Conservation (phyloP, 2,329 filamentous ascomycete species). For the Pseudophaeomoniella oleicola region DNA sequence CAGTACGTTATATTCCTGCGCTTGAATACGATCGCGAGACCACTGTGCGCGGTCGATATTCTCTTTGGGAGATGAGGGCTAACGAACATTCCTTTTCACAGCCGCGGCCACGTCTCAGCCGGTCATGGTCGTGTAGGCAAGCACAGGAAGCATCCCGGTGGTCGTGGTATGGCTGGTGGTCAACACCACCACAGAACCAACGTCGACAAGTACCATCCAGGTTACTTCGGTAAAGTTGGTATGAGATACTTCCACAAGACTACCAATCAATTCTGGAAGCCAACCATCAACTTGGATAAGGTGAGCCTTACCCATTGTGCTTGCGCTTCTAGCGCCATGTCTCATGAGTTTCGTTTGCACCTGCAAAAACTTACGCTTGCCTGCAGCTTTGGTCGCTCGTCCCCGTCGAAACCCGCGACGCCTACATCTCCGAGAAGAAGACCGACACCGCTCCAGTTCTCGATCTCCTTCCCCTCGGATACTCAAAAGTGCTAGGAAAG, state of each 20-base stretch:
- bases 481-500: conserved; percentile 98
- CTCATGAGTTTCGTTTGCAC: too few species aligned
- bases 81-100: conserved; percentile 24
- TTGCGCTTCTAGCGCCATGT: too few species aligned
- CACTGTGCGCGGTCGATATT: conserved; percentile 8
- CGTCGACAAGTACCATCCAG: conserved; percentile 80
- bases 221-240: conserved; percentile 65
- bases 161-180: conserved; percentile 86
- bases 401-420: conserved; percentile 80
- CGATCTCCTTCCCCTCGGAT: conserved; percentile 92
- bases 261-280: conserved; percentile 95
- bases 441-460: conserved; percentile 91
- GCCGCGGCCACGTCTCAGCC: conserved; percentile 95
- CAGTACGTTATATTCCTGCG: conserved; percentile 21
- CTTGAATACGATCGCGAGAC: conserved; percentile 2
- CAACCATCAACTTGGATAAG: conserved; percentile 98
- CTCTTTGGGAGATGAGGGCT: conserved; percentile 12
- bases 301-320: conserved; percentile 39
- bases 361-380: too few species aligned
- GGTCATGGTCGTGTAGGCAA: conserved; percentile 98
- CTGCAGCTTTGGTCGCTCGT: conserved; percentile 84
- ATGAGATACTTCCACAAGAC: conserved; percentile 97
- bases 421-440: conserved; percentile 70
- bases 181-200: conserved; percentile 97
- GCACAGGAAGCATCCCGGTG: conserved; percentile 84